Conservation (phyloP, 257 asterid genomes). For the Solanum tacnaense region DNA sequence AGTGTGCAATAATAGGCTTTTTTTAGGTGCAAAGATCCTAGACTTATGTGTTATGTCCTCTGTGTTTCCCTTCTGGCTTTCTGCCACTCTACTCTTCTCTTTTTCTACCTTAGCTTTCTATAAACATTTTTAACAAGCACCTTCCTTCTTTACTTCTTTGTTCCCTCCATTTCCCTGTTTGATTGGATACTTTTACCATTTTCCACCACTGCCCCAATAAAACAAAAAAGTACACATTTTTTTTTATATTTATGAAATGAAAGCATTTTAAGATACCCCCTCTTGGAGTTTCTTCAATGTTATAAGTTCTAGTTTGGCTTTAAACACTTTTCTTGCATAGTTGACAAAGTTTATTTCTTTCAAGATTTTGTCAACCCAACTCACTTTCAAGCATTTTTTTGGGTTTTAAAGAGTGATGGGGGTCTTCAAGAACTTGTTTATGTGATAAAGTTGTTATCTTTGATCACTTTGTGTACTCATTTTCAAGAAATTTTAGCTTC, state of each 20-base stretch:
- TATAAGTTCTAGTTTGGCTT: background rate
- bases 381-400: background rate
- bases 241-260: background rate
- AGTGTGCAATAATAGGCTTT: slow-evolving; percentile 18
- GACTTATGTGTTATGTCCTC: slow-evolving; percentile 28
- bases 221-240: background rate
- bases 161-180: slow-evolving; percentile 15
- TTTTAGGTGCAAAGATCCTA: slow-evolving; percentile 38
- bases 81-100: slow-evolving; percentile 30
- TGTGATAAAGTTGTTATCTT: background rate
- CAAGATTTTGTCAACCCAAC: background rate
- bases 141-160: slow-evolving; percentile 9
- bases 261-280: background rate
- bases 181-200: slow-evolving; percentile 9
- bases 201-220: background rate
- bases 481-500: background rate
- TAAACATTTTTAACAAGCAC: slow-evolving; percentile 23
- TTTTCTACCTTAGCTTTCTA: slow-evolving; percentile 38
- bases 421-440: slow-evolving; percentile 5
- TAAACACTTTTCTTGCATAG: background rate
- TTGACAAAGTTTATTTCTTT: background rate
- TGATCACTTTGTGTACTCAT: background rate
- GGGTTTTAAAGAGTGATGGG: slow-evolving; percentile 15
- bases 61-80: slow-evolving; percentile 12
- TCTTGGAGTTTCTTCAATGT: background rate